Percentiles rank a stretch among this genome's conserved stretches.
Evolutionary conservation across 2,329 filamentous ascomycete genomes (phyloP).

Genomic region (Basipetospora chlamydospora): DNA sequence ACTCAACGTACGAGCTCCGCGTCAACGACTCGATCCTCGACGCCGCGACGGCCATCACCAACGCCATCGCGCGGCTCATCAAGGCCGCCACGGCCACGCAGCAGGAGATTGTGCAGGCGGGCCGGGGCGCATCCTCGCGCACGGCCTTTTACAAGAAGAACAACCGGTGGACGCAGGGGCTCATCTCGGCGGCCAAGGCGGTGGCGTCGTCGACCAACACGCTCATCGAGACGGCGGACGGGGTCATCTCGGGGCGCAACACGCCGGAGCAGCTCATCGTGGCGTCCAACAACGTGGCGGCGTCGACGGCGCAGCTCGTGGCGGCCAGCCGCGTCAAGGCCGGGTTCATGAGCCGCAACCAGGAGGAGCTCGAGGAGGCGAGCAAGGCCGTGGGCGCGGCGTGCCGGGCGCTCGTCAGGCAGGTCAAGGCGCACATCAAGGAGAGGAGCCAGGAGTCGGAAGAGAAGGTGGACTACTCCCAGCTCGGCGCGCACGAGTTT

Average conservation of each 20-base stretch:
- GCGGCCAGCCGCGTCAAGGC: slow-evolving; percentile 94
- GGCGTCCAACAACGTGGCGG: slow-evolving; percentile 91
- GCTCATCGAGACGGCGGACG: slow-evolving; percentile 94
- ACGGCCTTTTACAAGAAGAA: slow-evolving; percentile 99
- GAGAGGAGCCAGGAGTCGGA: slow-evolving; percentile 70
- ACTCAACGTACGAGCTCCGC: slow-evolving; percentile 89
- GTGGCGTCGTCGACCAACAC: slow-evolving; percentile 89
- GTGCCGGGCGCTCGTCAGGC: slow-evolving; percentile 74
- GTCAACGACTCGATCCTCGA: slow-evolving; percentile 93
- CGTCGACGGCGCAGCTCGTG: slow-evolving; percentile 90
- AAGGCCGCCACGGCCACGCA: slow-evolving; percentile 87
- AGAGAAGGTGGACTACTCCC: slow-evolving; percentile 73
- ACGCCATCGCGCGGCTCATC: slow-evolving; percentile 85
- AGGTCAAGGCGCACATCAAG: slow-evolving; percentile 89
- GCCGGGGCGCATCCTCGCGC: slow-evolving; percentile 70
- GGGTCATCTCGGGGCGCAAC: slow-evolving; percentile 82
- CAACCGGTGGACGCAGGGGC: slow-evolving; percentile 95
- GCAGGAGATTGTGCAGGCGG: slow-evolving; percentile 90
- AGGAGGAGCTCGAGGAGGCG: slow-evolving; percentile 79
- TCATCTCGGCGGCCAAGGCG: slow-evolving; percentile 94
- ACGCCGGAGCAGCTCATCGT: slow-evolving; percentile 95
- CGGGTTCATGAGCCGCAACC: slow-evolving; percentile 93
- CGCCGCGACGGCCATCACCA: slow-evolving; percentile 83
- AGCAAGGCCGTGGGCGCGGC: slow-evolving; percentile 86
- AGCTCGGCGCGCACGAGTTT: slow-evolving; percentile 87